phyloP scores from a whole-genome alignment of 306 rosid species.

The Astragalus glycyphyllos region DNA sequence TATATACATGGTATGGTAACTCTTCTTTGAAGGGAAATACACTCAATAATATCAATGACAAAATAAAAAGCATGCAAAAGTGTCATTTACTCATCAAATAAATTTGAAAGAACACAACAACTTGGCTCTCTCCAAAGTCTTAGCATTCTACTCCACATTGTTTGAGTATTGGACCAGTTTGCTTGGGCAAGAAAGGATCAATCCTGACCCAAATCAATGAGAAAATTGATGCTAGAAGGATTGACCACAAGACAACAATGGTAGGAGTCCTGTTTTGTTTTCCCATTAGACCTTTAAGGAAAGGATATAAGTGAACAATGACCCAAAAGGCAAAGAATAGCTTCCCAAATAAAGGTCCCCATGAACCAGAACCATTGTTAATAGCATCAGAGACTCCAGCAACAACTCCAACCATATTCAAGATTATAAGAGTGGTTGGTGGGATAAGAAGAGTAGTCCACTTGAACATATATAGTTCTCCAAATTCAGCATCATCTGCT shows the following conservation, averaged over 20 bases:
- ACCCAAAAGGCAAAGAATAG: slow-evolving; percentile 61
- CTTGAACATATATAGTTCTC: slow-evolving; percentile 57
- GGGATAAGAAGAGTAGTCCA: slow-evolving; percentile 65
- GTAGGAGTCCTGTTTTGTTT: slow-evolving; percentile 62
- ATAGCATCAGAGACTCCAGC: slow-evolving; percentile 62
- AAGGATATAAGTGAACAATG: slow-evolving; percentile 60
- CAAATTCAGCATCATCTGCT: slow-evolving; percentile 54
- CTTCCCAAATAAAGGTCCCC: slow-evolving; percentile 66
- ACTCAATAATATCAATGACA: slow-evolving; percentile 32
- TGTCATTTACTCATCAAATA: slow-evolving; percentile 41
- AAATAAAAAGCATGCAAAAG: slow-evolving; percentile 37
- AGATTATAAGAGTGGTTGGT: slow-evolving; percentile 59
- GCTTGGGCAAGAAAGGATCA: slow-evolving; percentile 64
- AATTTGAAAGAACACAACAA: slow-evolving; percentile 26
- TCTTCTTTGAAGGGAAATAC: slow-evolving; percentile 35
- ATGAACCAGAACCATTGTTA: slow-evolving; percentile 57
- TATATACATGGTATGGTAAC: slow-evolving; percentile 36
- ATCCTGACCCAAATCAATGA: slow-evolving; percentile 64
- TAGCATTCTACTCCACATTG: slow-evolving; percentile 64
- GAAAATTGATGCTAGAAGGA: slow-evolving; percentile 56
- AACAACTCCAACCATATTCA: slow-evolving; percentile 60
- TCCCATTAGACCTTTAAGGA: slow-evolving; percentile 68
- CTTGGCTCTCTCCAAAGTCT: slow-evolving; percentile 26
- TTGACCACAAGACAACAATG: slow-evolving; percentile 58
- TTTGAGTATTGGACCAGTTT: slow-evolving; percentile 60